Conservation (phyloP, 768 basidiomycete genomes). For the Hericium erinaceus region DNA sequence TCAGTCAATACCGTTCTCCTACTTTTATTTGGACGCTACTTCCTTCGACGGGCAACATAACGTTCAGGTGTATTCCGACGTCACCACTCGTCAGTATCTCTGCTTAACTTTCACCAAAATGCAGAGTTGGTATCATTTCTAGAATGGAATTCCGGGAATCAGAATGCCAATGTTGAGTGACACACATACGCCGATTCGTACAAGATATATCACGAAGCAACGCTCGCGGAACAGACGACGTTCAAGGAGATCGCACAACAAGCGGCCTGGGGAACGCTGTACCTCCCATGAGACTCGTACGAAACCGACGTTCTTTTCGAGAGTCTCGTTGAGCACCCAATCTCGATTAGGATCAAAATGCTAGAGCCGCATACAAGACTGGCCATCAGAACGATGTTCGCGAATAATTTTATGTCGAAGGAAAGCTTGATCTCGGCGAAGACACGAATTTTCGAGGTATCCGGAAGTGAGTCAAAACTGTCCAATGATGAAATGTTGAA, state of each 20-base stretch:
- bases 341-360: not conserved
- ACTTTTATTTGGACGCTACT: constrained; percentile 22
- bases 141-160: not conserved
- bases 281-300: constrained; percentile 9
- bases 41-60: constrained; percentile 25
- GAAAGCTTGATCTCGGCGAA: constrained; percentile 9
- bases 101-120: not conserved
- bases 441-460: constrained; percentile 9
- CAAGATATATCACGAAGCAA: constrained; percentile 9
- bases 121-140: constrained; percentile 10
- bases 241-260: constrained; percentile 9
- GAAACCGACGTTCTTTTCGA: not conserved
- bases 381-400: constrained; percentile 6
- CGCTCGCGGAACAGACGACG: not conserved
- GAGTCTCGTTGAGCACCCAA: not conserved
- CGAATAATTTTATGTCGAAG: constrained; percentile 11
- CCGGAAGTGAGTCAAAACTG: not conserved
- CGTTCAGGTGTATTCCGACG: constrained; percentile 31
- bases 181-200: not conserved
- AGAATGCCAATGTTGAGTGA: constrained; percentile 1
- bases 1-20: constrained; percentile 32
- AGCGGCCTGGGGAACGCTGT: constrained; percentile 13
- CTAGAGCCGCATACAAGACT: constrained; percentile 8
- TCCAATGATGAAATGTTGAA: too few relatives aligned
- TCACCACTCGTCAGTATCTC: constrained; percentile 38